Base-by-base conservation (phyloP, 192 early-diverging fungal genomes). In the Diversispora eburnea region DNA sequence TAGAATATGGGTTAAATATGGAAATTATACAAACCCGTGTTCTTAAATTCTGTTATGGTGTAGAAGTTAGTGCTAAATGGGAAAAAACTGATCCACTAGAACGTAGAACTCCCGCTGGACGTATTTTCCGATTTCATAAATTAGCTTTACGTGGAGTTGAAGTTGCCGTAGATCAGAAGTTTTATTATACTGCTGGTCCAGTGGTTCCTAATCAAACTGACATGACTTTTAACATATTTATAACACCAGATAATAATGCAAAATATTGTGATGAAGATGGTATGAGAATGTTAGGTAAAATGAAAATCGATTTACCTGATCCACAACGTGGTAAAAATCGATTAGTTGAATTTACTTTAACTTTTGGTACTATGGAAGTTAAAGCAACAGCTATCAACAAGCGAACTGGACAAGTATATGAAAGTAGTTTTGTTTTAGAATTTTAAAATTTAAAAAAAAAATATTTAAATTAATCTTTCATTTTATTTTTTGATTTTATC, bases 241-340 rank as follows among this genome's bases (percentile, higher is more conserved):
- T 60, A 20, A 73, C 72, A 12, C 46, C 56, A 15, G 48, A 51
- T 51, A 42, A 54, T 62, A 43, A 19, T 64, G 47, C 72, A 39
- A 73, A 64, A 43, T 73, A 73, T 65, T 73, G 72, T 43, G 72
- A 73, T 45, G 72, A 73, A 64, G 62, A 73, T 54, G 72, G 72
- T 9, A 73, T 73, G 72, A 62, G 19, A 55, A 52, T 64, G 61
- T 42, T 73, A 5, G 72, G 72, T 6, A 73, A 73, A 42, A 52
- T 73, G 59, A 64, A 72, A 61, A 72, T 61, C 13, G 70, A 72
- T 25, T 61, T 72, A 33, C 70, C 70, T 20, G 70, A 72, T 49
- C 57, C 58, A 15, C 70, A 72, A 15, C 56, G 22, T 20, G 70
- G 70, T 15, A 72, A 72, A 72, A 52, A 72, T 59, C 25, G 70